Evolutionary conservation across 306 rosid species (phyloP).

Genomic region (Quillaja saponaria): DNA sequence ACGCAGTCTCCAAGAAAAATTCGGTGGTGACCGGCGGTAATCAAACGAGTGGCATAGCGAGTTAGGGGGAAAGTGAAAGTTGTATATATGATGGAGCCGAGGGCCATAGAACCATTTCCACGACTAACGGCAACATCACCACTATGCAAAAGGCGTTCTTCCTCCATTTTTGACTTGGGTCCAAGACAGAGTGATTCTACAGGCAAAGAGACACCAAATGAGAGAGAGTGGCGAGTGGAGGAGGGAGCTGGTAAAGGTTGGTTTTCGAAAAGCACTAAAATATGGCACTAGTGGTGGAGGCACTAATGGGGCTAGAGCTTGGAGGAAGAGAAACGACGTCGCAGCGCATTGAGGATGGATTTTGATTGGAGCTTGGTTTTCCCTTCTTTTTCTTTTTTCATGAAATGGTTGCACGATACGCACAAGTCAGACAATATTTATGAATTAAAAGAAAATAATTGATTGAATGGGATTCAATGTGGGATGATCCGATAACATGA

Average conservation of each 20-base stretch:
- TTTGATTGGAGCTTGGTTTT: no score
- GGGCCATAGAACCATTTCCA: conserved; percentile 33
- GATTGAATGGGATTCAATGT: no score
- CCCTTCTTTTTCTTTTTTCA: no score
- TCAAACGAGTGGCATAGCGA: conserved; percentile 41
- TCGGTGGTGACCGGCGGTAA: conserved; percentile 48
- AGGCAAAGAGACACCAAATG: background rate
- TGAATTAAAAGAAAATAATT: no score
- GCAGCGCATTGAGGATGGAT: conserved; percentile 13
- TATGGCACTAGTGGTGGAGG: conserved; percentile 42
- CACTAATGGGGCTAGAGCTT: conserved; percentile 3
- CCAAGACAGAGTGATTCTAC: background rate
- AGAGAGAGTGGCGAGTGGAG: background rate
- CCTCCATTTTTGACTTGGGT: conserved; percentile 41
- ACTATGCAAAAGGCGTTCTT: conserved; percentile 30
- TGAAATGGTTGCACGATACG: no score
- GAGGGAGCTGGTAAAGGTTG: background rate
- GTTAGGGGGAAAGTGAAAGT: conserved; percentile 45
- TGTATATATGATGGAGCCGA: conserved; percentile 34
- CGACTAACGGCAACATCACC: background rate
- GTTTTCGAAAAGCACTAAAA: background rate
- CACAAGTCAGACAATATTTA: no score
- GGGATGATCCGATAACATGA: no score
- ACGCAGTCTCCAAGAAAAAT: conserved; percentile 35
- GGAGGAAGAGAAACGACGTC: conserved; percentile 39